Conservation (phyloP, 148 eudicot species). For the Chenopodium quinoa region DNA sequence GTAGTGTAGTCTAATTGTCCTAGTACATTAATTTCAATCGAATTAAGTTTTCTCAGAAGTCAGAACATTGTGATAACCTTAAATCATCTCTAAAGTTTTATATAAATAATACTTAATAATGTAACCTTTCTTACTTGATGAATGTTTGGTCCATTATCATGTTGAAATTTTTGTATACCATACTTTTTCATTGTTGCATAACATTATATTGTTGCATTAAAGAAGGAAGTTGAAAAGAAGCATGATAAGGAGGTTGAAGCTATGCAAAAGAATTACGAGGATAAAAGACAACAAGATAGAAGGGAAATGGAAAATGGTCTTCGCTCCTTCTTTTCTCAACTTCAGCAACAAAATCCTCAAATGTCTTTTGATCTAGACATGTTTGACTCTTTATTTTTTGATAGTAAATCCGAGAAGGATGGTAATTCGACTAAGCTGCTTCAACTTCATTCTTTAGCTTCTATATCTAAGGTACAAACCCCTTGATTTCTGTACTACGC, state of each 20-base stretch:
- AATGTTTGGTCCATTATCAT: no score
- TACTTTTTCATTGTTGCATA: no score
- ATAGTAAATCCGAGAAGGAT: not conserved
- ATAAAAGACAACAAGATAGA: constrained; percentile 4
- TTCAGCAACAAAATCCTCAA: constrained; percentile 4
- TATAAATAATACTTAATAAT: no score
- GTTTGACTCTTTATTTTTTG: not conserved
- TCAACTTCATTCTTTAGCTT: not conserved
- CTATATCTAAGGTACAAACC: not conserved
- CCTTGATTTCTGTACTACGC: not conserved
- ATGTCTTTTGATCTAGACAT: constrained; percentile 10
- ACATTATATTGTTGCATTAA: no score
- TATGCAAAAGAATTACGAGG: not conserved
- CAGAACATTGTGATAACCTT: no score
- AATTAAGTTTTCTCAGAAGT: no score
- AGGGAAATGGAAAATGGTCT: not conserved
- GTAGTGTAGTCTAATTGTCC: no score
- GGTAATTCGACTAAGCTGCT: not conserved
- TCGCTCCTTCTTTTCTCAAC: not conserved
- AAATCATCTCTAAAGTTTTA: no score
- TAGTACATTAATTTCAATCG: no score
- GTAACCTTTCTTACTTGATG: no score
- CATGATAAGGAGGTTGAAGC: constrained; percentile 6
- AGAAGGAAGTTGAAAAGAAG: not conserved
- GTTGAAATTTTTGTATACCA: no score